These are phyloP conservation scores for Candida bentonensis DNA, from an alignment of 805 yeast genomes.

Conservation along the genomic window DNA sequence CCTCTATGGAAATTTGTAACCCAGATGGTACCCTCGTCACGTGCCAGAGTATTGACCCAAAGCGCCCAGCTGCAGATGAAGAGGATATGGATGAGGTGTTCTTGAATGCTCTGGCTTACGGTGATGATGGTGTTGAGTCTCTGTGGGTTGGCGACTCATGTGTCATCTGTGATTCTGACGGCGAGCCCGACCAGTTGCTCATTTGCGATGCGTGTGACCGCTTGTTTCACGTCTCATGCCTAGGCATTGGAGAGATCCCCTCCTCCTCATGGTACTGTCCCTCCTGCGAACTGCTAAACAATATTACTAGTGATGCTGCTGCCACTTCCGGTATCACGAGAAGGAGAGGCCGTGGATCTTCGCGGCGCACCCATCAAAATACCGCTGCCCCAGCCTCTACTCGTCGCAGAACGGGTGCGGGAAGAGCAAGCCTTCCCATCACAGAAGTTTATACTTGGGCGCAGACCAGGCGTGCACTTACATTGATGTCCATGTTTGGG, in stretches of 20 bases:
- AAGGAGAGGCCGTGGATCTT: not conserved
- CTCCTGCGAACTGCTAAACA: slow-evolving; percentile 13
- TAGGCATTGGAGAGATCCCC: slow-evolving; percentile 19
- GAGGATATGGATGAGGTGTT: slow-evolving; percentile 1
- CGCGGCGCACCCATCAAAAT: too few species aligned
- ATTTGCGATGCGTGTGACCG: slow-evolving; percentile 20
- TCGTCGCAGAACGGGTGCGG: too few species aligned
- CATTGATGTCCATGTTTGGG: not conserved
- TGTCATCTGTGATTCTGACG: slow-evolving; percentile 16
- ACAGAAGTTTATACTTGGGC: not conserved
- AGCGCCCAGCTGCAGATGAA: not conserved
- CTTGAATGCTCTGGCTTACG: not conserved
- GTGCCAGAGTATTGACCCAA: not conserved
- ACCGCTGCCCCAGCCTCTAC: too few species aligned
- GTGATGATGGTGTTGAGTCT: not conserved
- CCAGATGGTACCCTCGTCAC: not conserved
- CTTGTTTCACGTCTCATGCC: slow-evolving; percentile 19
- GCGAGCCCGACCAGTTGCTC: slow-evolving; percentile 16
- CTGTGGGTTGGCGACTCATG: slow-evolving; percentile 10
- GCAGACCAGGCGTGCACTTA: not conserved
- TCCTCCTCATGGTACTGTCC: slow-evolving; percentile 20
- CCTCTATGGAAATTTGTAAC: slow-evolving; percentile 5
- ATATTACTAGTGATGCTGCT: not conserved
- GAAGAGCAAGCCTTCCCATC: too few species aligned
- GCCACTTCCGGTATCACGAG: not conserved